Percentiles rank a stretch among this genome's conserved stretches.
These are phyloP conservation scores for Caloboletus inedulis DNA, from an alignment of 1,284 basidiomycete genomes.

Conservation along the genomic window DNA sequence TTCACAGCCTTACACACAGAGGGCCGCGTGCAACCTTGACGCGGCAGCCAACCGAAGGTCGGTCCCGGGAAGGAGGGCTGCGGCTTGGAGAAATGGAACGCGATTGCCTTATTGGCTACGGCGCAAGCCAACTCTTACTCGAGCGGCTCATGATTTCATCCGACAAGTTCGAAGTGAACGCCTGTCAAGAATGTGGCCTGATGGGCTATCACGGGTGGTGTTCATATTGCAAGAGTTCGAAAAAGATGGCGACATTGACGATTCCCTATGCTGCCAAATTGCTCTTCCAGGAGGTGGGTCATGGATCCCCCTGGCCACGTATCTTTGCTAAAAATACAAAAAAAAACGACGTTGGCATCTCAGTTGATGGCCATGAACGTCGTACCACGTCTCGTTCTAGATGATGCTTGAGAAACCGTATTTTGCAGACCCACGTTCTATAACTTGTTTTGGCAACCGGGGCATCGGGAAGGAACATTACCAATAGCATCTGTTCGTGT, in stretches of 20 bases:
- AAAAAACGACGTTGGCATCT: constrained; percentile 5
- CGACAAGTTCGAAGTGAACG: constrained; percentile 96
- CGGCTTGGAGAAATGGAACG: constrained; percentile 99
- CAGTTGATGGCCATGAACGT: constrained; percentile 96
- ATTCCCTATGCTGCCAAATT: constrained; percentile 98
- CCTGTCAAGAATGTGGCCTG: constrained; percentile 91
- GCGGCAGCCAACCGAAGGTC: constrained; percentile 97
- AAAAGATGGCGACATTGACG: constrained; percentile 94
- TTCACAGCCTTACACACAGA: constrained; percentile 39
- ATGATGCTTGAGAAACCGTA: constrained; percentile 52
- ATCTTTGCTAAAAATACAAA: constrained; percentile 2
- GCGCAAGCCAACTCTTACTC: constrained; percentile 92
- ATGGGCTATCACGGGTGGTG: constrained; percentile 98
- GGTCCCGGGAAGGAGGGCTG: constrained; percentile 95
- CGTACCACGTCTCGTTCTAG: constrained; percentile 80
- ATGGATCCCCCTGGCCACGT: background rate
- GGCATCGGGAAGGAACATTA: constrained; percentile 1
- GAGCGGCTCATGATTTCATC: constrained; percentile 98
- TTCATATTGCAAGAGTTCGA: constrained; percentile 93
- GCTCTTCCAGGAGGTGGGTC: constrained; percentile 89
- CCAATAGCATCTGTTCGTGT: background rate
- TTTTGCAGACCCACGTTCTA: background rate
- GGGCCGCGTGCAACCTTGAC: constrained; percentile 96
- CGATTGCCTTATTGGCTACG: constrained; percentile 94
- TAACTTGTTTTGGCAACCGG: constrained; percentile 7